Evolutionary conservation across 192 early-diverging fungal genomes (phyloP), one percentile per base, ranked within the genome.

Genomic region (Mortierella claussenii): DNA sequence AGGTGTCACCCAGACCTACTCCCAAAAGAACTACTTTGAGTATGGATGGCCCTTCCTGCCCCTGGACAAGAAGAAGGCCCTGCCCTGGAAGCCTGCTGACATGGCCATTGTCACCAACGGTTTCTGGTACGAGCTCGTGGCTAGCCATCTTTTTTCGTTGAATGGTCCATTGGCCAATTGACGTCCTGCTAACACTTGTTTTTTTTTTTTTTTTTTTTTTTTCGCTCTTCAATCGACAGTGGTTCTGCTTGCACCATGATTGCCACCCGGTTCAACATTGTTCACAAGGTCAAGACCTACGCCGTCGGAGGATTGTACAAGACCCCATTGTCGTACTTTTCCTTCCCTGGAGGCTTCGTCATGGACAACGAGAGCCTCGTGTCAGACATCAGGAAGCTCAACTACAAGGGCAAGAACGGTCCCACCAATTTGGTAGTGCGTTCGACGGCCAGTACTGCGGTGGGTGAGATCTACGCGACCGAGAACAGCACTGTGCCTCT

Each of bases 41-140:
- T 56, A 60, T 40, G 44, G 21, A 28, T 66, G 64, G 73, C 65
- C 73, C 8, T 67, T 76, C 64, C 20, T 76, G 28, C 73, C 73
- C 20, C n/a, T 76, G 64, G 57, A 63, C 64, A 66, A 67, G 52
- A 76, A 56, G 30, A 21, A 62, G 18, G 42, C 65, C 43, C n/a
- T 80, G 20, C 69, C 65, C 30, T 80, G 79, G 79, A 80, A 74
- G 66, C 11, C 60, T 23, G 17, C 34, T 28, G 69, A 80, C 32
- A 73, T 80, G 65, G 55, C 59, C 7, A 80, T 80, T 45, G 54
- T 80, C 34, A 74, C 79, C 37, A 80, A 80, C 45, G 79, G 79
- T 23, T 80, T 58, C 57, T 80, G 79, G 56, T 59, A 46, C 27
- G 56, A 3, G 3, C 24, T 15, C 8, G 3, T 15, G 30, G 0